Evolutionary conservation across 2,329 filamentous ascomycete genomes (phyloP).

Genomic region (Pseudogymnoascus pannorum): DNA sequence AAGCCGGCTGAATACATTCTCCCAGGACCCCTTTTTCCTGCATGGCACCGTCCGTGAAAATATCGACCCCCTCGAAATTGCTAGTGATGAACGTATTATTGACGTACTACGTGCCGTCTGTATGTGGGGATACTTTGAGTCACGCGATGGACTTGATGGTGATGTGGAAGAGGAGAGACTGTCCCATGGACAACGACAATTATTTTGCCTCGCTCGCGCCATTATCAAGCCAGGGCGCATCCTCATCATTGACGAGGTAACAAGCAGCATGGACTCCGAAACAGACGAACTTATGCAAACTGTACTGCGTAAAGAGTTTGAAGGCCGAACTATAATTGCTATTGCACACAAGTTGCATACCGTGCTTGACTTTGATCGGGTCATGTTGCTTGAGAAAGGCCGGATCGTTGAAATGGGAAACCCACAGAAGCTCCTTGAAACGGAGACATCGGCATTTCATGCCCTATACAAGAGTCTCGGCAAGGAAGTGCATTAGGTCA

Average conservation of each 20-base stretch:
- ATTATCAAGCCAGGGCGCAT: slow-evolving; percentile 34
- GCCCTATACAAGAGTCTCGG: neutral
- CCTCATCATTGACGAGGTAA: slow-evolving; percentile 37
- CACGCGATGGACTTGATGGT: slow-evolving; percentile 31
- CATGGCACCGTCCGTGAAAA: slow-evolving; percentile 82
- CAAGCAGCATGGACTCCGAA: slow-evolving; percentile 47
- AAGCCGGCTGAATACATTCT: slow-evolving; percentile 87
- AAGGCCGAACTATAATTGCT: slow-evolving; percentile 43
- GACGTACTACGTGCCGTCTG: slow-evolving; percentile 71
- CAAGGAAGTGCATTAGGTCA: neutral
- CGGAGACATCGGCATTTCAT: neutral
- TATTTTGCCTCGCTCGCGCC: slow-evolving; percentile 41
- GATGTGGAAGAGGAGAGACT: slow-evolving; percentile 68
- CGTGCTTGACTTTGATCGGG: slow-evolving; percentile 43
- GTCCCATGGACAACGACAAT: slow-evolving; percentile 43
- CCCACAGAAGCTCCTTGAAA: neutral
- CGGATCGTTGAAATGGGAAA: slow-evolving; percentile 71
- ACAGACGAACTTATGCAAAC: slow-evolving; percentile 49
- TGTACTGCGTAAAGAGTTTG: slow-evolving; percentile 46
- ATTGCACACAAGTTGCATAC: slow-evolving; percentile 35
- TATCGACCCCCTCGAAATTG: slow-evolving; percentile 77
- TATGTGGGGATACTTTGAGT: slow-evolving; percentile 29
- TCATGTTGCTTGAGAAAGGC: slow-evolving; percentile 41
- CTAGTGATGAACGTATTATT: slow-evolving; percentile 81
- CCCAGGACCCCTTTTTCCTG: slow-evolving; percentile 88